Conservation (phyloP, 2,329 filamentous ascomycete genomes). For the Leptographium wingfieldii region DNA sequence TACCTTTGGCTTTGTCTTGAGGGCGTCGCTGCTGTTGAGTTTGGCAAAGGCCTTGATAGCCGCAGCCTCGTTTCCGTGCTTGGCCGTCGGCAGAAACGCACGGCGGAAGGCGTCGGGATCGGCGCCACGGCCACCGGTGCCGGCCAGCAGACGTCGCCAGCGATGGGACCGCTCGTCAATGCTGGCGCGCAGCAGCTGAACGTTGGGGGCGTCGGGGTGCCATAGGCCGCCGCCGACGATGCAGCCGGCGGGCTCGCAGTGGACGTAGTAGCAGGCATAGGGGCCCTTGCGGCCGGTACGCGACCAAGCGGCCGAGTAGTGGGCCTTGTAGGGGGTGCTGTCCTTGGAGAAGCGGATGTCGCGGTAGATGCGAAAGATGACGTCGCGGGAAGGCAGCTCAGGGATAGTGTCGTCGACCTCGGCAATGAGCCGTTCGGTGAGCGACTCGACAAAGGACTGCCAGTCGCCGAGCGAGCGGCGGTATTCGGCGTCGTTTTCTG, state of each 20-base stretch:
- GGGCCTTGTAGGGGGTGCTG: slow-evolving; percentile 73
- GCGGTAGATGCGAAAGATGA: slow-evolving; percentile 78
- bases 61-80: slow-evolving; percentile 39
- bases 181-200: slow-evolving; percentile 55
- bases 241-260: slow-evolving; percentile 56
- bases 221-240: slow-evolving; percentile 75
- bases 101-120: slow-evolving; percentile 48
- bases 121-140: slow-evolving; percentile 43
- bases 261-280: slow-evolving; percentile 81
- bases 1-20: slow-evolving; percentile 76
- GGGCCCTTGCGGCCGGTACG: slow-evolving; percentile 77
- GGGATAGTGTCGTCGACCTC: slow-evolving; percentile 71
- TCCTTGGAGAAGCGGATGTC: slow-evolving; percentile 78
- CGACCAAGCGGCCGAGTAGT: slow-evolving; percentile 79
- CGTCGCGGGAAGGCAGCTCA: slow-evolving; percentile 72
- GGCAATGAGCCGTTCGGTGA: slow-evolving; percentile 53
- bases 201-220: slow-evolving; percentile 57
- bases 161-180: slow-evolving; percentile 61
- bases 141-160: slow-evolving; percentile 38
- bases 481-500: slow-evolving; percentile 71
- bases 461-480: slow-evolving; percentile 69
- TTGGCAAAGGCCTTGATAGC: slow-evolving; percentile 57
- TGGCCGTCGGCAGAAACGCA: slow-evolving; percentile 46
- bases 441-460: slow-evolving; percentile 60
- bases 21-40: slow-evolving; percentile 57